phyloP scores from a whole-genome alignment of 768 basidiomycete genomes.

The Termitomyces sp. region DNA sequence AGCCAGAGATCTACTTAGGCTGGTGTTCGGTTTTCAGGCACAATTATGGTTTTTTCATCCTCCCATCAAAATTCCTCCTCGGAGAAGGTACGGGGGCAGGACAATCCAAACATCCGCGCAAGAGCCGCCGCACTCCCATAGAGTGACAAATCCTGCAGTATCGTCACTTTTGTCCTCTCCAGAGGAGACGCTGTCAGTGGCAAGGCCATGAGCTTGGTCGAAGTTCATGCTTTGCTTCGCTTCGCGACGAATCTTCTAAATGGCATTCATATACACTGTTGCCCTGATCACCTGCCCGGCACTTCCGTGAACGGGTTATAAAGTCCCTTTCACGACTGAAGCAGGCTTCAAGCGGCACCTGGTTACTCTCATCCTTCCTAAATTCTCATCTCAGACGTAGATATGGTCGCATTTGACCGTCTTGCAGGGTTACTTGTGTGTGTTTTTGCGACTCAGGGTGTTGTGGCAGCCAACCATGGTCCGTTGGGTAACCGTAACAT shows the following conservation, averaged over 20 bases:
- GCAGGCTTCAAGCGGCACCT: neutral
- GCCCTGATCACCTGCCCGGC: slow-evolving; percentile 10
- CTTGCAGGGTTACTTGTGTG: slow-evolving; percentile 9
- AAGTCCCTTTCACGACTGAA: neutral
- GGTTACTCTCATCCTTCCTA: neutral
- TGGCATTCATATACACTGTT: slow-evolving; percentile 4
- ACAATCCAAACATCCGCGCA: slow-evolving; percentile 21
- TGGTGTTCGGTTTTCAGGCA: neutral
- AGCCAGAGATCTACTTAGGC: neutral
- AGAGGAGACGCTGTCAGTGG: neutral
- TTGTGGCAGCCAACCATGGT: slow-evolving; percentile 12
- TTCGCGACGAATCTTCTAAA: slow-evolving; percentile 7
- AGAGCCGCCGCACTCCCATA: neutral
- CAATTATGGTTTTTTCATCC: neutral
- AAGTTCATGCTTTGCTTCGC: slow-evolving; percentile 13
- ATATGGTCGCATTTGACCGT: neutral
- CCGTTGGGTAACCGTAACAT: slow-evolving; percentile 2
- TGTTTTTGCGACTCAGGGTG: slow-evolving; percentile 12
- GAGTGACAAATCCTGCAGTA: neutral
- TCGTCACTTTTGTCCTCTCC: neutral
- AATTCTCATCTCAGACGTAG: neutral
- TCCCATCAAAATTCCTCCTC: slow-evolving; percentile 8
- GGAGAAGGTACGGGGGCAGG: slow-evolving; percentile 3
- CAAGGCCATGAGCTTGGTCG: slow-evolving; percentile 1
- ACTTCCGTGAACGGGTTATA: slow-evolving; percentile 7